Conservation (phyloP, 768 basidiomycete species). For the Leucocoprinus birnbaumii region DNA sequence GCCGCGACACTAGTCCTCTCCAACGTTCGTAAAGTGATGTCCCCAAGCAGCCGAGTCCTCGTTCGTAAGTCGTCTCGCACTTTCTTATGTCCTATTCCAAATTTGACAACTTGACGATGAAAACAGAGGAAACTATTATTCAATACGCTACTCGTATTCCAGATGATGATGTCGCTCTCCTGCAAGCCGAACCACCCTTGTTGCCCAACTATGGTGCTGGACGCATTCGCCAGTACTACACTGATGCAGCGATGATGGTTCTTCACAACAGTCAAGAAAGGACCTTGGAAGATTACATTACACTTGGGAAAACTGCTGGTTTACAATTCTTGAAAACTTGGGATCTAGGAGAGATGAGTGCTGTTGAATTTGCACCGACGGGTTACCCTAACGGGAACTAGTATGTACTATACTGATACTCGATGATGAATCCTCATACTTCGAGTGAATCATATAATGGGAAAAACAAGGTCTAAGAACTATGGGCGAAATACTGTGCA, state of each 20-base stretch:
- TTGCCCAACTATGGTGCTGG: slow-evolving; percentile 46
- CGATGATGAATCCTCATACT: no score
- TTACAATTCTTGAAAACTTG: slow-evolving; percentile 28
- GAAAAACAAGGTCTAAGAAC: no score
- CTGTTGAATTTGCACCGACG: slow-evolving; percentile 22
- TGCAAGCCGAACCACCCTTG: slow-evolving; percentile 40
- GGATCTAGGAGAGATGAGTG: slow-evolving; percentile 26
- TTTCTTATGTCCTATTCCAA: no score
- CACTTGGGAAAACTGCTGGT: slow-evolving; percentile 27
- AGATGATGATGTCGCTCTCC: background rate
- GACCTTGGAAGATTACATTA: slow-evolving; percentile 33
- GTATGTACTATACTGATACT: no score
- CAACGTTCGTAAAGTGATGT: slow-evolving; percentile 30
- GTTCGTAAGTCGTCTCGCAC: slow-evolving; percentile 31
- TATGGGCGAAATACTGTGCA: no score
- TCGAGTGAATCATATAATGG: no score
- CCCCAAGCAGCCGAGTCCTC: slow-evolving; percentile 25
- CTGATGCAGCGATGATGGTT: slow-evolving; percentile 45
- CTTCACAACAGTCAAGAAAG: slow-evolving; percentile 40
- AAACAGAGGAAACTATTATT: slow-evolving; percentile 33
- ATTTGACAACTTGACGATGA: no score
- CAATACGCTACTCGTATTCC: slow-evolving; percentile 20
- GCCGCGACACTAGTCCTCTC: slow-evolving; percentile 26
- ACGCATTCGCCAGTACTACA: slow-evolving; percentile 33
- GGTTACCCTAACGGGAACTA: no score